These are phyloP conservation scores for Sporothrix variecibatus DNA, from an alignment of 2,329 filamentous ascomycete species.

Conservation along the genomic window DNA sequence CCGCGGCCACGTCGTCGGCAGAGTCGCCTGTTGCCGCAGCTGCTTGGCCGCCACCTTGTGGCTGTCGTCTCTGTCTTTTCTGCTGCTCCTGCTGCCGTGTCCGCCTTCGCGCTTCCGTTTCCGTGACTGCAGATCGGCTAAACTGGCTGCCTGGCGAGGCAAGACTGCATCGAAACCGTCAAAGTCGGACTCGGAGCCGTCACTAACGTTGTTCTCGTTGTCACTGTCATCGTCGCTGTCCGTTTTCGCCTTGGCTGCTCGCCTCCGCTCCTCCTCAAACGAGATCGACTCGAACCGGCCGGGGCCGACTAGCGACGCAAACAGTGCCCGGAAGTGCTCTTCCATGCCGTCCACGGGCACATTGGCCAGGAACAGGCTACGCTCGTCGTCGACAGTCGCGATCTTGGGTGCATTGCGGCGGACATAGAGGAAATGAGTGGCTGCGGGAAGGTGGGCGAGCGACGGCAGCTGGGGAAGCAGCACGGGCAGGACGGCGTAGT, in stretches of 20 bases:
- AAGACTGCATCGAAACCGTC: constrained; percentile 37
- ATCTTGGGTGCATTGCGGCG: constrained; percentile 80
- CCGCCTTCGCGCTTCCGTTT: constrained; percentile 52
- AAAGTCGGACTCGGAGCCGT: constrained; percentile 4
- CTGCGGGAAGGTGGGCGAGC: constrained; percentile 53
- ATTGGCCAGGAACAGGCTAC: constrained; percentile 90
- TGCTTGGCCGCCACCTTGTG: constrained; percentile 29
- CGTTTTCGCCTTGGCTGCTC: constrained; percentile 1
- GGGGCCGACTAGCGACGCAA: constrained; percentile 71
- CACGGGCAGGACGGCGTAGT: constrained; percentile 71
- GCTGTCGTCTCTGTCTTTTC: not conserved
- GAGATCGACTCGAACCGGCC: constrained; percentile 75
- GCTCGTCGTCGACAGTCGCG: constrained; percentile 69
- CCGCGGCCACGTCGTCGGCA: constrained; percentile 75
- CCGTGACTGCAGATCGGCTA: constrained; percentile 46
- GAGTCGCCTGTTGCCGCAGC: constrained; percentile 15
- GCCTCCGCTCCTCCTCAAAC: constrained; percentile 66
- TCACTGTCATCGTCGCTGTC: not conserved
- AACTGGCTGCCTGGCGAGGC: constrained; percentile 46
- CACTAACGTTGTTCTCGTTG: not conserved
- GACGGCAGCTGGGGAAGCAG: constrained; percentile 64
- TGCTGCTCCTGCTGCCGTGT: constrained; percentile 27
- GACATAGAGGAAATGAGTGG: constrained; percentile 83
- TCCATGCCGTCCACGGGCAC: constrained; percentile 82
- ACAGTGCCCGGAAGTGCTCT: constrained; percentile 72